Base-by-base conservation (phyloP, 23 red algal genomes). In the Gracilaria domingensis region DNA sequence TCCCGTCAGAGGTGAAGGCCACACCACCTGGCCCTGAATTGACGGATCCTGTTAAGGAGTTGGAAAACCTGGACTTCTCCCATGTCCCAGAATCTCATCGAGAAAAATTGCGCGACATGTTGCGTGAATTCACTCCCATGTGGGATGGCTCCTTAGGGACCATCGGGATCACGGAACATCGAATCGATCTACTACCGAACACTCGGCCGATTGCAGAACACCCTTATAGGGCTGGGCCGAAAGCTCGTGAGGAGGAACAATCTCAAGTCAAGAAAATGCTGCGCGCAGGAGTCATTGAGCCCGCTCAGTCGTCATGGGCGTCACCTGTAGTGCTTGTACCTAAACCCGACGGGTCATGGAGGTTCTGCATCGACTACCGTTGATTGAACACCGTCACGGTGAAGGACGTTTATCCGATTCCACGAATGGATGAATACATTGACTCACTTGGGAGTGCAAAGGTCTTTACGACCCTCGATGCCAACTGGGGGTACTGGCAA, bases 331-430 rank as follows among this genome's bases (percentile, higher is more conserved):
- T 58, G 2, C 54, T 18, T 18, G 54, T n/a, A 12, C 54, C 54
- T 2, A 58, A 58, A 16, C 54, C 16, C 8, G 54, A 58, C 20
- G 54, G n/a, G 54, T 58, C 8, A 58, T 58, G 14, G 54, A 58
- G 69, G 13, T 75, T 75, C 25, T 75, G 69, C 24, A 25, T 29
- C 17, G 69, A 75, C 17, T 75, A 75, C 69, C 37, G 69, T 16
- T 18, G 69, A 2, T 49, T 75, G 38, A 75, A 75, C 24, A 18
- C 69, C 2, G 44, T 75, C 17, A 75, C 69, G 2, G 44, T 45
- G 8, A 75, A 75, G 44, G 69, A 75, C 17, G 69, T 49, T 18
- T 75, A 75, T 49, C 17, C 69, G 2, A 75, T 75, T 29, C 69
- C 69, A 75, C 16, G 24, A 75, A 75, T 67, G 62, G 62, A 67